Conservation (phyloP, 495 filamentous ascomycete species). For the Aspergillus funiculosus region DNA sequence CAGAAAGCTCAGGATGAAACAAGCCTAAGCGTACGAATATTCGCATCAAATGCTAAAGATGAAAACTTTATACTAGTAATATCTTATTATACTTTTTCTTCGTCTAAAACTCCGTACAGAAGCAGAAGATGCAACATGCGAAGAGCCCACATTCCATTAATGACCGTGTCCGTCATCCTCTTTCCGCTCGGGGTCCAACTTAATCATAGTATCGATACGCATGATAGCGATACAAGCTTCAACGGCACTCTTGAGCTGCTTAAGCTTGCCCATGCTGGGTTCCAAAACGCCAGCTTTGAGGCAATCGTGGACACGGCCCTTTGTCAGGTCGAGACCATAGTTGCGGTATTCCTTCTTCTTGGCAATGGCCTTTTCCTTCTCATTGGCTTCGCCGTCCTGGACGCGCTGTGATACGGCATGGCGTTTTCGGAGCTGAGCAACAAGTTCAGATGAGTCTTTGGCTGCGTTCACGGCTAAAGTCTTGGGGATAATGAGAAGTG, state of each 20-base stretch:
- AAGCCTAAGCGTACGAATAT: too few relatives aligned
- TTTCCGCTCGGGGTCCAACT: conserved; percentile 86
- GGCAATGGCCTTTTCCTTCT: conserved; percentile 79
- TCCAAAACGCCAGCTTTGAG: conserved; percentile 94
- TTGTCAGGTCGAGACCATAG: conserved; percentile 87
- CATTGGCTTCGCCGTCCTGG: conserved; percentile 71
- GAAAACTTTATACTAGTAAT: conserved; percentile 8
- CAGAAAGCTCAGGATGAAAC: too few relatives aligned
- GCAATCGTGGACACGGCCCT: conserved; percentile 86
- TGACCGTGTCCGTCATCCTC: conserved; percentile 58
- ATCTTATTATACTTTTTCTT: conserved; percentile 26
- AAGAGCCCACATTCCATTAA: conserved; percentile 16
- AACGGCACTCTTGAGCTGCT: conserved; percentile 96
- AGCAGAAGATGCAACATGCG: conserved; percentile 11
- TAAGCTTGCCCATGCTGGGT: conserved; percentile 96
- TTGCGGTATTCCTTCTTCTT: conserved; percentile 97
- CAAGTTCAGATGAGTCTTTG: conserved; percentile 90
- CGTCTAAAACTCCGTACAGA: conserved; percentile 18
- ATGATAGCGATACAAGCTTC: conserved; percentile 99
- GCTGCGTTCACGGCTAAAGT: conserved; percentile 96
- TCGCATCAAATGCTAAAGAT: too few relatives aligned
- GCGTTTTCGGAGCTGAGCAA: conserved; percentile 88
- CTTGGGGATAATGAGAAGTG: conserved; percentile 91
- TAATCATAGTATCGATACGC: conserved; percentile 99
- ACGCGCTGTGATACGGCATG: conserved; percentile 92